These are phyloP conservation scores for Chaetomium globosum DNA, from an alignment of 2,329 filamentous ascomycete genomes.

Conservation along the genomic window DNA sequence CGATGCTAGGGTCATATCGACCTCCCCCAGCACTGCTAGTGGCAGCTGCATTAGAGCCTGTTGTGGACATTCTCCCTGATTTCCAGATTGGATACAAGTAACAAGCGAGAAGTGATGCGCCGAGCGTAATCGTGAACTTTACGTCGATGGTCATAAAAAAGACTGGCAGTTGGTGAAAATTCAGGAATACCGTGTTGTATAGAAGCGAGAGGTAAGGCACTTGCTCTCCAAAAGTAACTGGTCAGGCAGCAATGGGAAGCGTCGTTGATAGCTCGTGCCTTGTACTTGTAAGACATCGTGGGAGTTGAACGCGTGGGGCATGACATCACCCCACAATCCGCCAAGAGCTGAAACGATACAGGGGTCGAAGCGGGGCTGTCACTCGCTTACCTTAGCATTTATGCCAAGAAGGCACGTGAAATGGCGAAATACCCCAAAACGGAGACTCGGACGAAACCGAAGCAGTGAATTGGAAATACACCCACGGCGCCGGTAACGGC, in stretches of 20 bases:
- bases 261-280: neutral
- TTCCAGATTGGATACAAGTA: neutral
- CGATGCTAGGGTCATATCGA: constrained; percentile 44
- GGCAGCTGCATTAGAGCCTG: no score
- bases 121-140: neutral
- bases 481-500: constrained; percentile 21
- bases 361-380: neutral
- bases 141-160: neutral
- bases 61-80: neutral
- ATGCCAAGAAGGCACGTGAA: constrained; percentile 35
- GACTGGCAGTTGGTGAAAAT: neutral
- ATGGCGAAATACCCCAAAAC: constrained; percentile 33
- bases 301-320: constrained; percentile 3
- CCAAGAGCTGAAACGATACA: constrained; percentile 11
- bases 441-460: constrained; percentile 4
- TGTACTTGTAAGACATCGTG: neutral
- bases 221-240: neutral
- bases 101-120: neutral
- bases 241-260: neutral
- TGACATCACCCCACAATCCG: constrained; percentile 30
- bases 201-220: neutral
- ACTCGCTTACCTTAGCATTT: neutral
- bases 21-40: neutral
- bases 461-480: constrained; percentile 11
- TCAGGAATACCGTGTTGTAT: neutral